Evolutionary conservation across 139 green algal genomes (phyloP).

Genomic region (Chlorella sp.): DNA sequence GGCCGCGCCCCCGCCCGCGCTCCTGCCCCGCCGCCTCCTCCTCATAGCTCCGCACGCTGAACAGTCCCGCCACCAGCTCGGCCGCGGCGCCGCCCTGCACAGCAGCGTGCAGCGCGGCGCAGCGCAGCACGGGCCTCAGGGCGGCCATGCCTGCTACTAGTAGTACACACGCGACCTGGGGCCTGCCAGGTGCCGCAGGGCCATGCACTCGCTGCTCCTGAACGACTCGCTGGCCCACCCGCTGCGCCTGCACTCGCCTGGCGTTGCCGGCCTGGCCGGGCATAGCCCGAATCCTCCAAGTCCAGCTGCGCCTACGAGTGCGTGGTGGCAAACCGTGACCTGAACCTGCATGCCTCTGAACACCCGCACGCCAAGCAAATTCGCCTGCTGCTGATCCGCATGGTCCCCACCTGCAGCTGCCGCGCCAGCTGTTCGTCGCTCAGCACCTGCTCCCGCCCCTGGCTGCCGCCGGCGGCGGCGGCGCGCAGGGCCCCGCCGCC

Average conservation of each 20-base stretch:
- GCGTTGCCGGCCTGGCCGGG: not conserved
- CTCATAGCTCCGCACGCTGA: too few species aligned
- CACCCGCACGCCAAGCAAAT: too few species aligned
- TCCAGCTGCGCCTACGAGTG: constrained; percentile 25
- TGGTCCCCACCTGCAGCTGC: constrained; percentile 36
- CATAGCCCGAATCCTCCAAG: constrained; percentile 11
- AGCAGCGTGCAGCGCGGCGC: not conserved
- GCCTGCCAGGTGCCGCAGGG: not conserved
- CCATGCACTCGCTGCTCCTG: not conserved
- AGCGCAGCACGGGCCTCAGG: not conserved
- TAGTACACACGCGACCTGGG: not conserved
- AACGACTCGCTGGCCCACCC: not conserved
- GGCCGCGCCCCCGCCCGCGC: too few species aligned
- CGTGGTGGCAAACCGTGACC: too few species aligned
- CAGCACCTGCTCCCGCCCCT: not conserved
- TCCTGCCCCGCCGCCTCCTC: too few species aligned
- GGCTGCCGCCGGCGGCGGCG: not conserved
- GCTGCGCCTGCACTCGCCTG: not conserved
- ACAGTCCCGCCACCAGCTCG: too few species aligned
- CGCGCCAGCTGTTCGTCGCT: constrained; percentile 29
- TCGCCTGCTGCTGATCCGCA: too few species aligned
- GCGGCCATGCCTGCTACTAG: not conserved
- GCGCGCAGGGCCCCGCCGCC: not conserved
- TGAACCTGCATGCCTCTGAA: too few species aligned
- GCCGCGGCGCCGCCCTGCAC: too few species aligned